These are phyloP conservation scores for Aspergillus leporis DNA, from an alignment of 495 filamentous ascomycete genomes.

Conservation along the genomic window DNA sequence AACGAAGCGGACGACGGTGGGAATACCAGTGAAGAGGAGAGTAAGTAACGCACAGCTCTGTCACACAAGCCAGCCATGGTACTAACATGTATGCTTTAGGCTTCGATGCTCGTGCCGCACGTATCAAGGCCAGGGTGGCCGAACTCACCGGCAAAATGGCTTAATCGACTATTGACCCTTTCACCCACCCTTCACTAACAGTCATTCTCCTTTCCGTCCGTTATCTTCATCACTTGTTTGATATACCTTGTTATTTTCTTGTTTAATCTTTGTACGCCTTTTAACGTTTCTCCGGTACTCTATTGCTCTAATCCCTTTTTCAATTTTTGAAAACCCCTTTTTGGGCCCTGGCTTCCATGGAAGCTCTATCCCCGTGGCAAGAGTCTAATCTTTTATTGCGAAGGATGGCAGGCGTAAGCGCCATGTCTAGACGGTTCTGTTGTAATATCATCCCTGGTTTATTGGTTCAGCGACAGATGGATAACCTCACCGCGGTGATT, in stretches of 20 bases:
- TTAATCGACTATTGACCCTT: slow-evolving; percentile 18
- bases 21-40: slow-evolving; percentile 93
- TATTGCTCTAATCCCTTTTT: slow-evolving; percentile 1
- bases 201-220: not conserved
- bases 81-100: slow-evolving; percentile 51
- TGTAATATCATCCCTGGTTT: slow-evolving; percentile 9
- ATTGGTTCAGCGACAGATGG: slow-evolving; percentile 4
- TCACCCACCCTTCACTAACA: not conserved
- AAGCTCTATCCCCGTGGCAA: not conserved
- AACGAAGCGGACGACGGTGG: slow-evolving; percentile 71
- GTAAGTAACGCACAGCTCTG: slow-evolving; percentile 53
- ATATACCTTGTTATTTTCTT: not conserved
- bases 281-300: slow-evolving; percentile 7
- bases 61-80: slow-evolving; percentile 1
- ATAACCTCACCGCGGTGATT: slow-evolving; percentile 6
- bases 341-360: not conserved
- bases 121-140: slow-evolving; percentile 96
- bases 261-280: slow-evolving; percentile 16
- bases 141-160: slow-evolving; percentile 82
- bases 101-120: slow-evolving; percentile 92
- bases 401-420: slow-evolving; percentile 12
- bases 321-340: not conserved
- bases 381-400: not conserved
- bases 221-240: not conserved
- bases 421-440: slow-evolving; percentile 13